These are phyloP conservation scores for Fomitiporia mediterranea DNA, from an alignment of 1,284 basidiomycete genomes.

Conservation along the genomic window DNA sequence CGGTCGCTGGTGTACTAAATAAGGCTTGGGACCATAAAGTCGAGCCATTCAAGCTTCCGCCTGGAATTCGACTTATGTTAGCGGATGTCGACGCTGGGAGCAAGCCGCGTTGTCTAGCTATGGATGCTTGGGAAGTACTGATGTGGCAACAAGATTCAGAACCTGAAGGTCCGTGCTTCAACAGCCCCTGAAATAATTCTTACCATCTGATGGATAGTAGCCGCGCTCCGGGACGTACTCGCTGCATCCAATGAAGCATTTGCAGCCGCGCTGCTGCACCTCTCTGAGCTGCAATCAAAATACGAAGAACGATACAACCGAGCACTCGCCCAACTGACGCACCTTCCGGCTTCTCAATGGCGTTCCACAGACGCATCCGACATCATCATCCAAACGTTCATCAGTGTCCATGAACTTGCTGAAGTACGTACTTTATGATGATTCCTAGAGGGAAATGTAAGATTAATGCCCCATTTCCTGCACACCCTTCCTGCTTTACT, in stretches of 20 bases:
- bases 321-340: slow-evolving; percentile 56
- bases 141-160: slow-evolving; percentile 73
- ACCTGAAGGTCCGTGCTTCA: slow-evolving; percentile 44
- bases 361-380: not conserved
- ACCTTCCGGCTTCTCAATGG: slow-evolving; percentile 49
- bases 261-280: slow-evolving; percentile 43
- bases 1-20: slow-evolving; percentile 57
- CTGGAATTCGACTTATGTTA: slow-evolving; percentile 74
- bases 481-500: no score
- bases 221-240: slow-evolving; percentile 66
- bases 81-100: slow-evolving; percentile 93
- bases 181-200: not conserved
- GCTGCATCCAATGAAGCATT: slow-evolving; percentile 57
- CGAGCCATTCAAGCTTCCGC: slow-evolving; percentile 73
- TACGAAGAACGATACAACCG: slow-evolving; percentile 47
- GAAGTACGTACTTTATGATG: slow-evolving; percentile 39
- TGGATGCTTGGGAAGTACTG: slow-evolving; percentile 83
- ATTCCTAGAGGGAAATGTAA: no score
- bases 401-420: slow-evolving; percentile 48
- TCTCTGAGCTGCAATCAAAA: slow-evolving; percentile 44
- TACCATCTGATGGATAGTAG: slow-evolving; percentile 40
- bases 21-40: slow-evolving; percentile 65
- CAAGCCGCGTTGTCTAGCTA: slow-evolving; percentile 88
- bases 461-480: no score
- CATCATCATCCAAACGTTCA: slow-evolving; percentile 46